Percentiles rank a stretch among this genome's conserved stretches.
Conservation (phyloP, 257 asterid genomes). For the Capsicum chinense region DNA sequence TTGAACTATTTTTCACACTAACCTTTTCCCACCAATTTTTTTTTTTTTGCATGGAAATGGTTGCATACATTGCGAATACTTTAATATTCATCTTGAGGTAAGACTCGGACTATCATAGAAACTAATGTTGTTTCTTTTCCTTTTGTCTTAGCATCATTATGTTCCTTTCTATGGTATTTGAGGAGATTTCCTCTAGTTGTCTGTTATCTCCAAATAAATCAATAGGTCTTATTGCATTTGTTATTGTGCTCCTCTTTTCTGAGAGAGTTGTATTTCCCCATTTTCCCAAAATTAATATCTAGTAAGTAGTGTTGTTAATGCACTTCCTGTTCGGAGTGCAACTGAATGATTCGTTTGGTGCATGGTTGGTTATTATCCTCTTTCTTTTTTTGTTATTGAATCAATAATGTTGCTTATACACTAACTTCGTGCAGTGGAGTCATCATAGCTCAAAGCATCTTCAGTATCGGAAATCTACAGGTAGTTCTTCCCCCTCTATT, state of each 20-base stretch:
- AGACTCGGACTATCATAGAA: not conserved
- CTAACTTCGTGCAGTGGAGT: constrained; percentile 5
- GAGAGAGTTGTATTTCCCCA: not conserved
- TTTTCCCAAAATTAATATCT: not conserved
- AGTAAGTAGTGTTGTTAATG: not conserved
- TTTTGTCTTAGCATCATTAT: not conserved
- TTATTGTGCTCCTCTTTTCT: constrained; percentile 2
- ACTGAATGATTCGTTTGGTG: not conserved
- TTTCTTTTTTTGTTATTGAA: not conserved
- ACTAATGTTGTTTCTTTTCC: constrained; percentile 24
- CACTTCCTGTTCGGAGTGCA: not conserved
- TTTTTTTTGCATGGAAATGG: constrained; percentile 27
- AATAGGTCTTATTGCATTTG: not conserved
- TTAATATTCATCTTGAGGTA: too few species aligned
- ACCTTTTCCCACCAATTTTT: not conserved
- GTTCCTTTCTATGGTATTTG: not conserved
- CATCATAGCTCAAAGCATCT: constrained; percentile 28
- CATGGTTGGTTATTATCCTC: constrained; percentile 5
- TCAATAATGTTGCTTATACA: not conserved
- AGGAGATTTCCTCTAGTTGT: constrained; percentile 17
- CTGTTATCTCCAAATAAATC: not conserved
- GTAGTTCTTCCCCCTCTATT: not conserved
- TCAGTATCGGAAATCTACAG: constrained; percentile 10
- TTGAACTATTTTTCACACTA: not conserved
- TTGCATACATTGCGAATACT: constrained; percentile 35